A percentile compares a stretch with the other conserved stretches of the same genome.
Conservation (phyloP, 192 early-diverging fungal genomes). For the Helicostylum pulchrum region DNA sequence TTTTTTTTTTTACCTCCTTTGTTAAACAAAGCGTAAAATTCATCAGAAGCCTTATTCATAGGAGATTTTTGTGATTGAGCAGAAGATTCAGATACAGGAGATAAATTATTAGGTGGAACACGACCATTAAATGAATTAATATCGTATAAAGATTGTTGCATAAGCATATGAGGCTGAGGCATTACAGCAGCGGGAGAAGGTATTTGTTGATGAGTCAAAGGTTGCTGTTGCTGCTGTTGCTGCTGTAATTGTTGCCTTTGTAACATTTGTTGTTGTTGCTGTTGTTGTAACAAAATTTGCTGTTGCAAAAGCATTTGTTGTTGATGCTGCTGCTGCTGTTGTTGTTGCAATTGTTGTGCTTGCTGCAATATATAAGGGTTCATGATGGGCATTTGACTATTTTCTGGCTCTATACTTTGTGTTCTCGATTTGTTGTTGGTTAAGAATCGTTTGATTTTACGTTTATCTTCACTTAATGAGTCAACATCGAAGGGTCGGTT, state of each 20-base stretch:
- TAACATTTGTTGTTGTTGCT: neutral
- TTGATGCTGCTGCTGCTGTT: neutral
- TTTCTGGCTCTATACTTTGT: constrained; percentile 14
- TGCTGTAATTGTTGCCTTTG: too few relatives aligned
- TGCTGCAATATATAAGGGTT: constrained; percentile 10
- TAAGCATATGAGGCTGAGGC: neutral
- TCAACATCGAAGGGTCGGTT: constrained; percentile 21
- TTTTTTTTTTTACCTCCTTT: neutral
- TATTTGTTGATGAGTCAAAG: neutral
- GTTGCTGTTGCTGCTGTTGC: neutral
- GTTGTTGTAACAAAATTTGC: neutral
- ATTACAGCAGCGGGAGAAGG: neutral
- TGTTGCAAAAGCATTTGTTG: neutral
- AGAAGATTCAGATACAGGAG: neutral
- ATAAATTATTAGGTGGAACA: neutral
- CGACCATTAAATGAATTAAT: too few relatives aligned
- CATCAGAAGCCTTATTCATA: neutral
- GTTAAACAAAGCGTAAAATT: neutral
- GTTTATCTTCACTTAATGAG: constrained; percentile 2
- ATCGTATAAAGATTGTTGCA: neutral
- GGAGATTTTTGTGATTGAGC: neutral
- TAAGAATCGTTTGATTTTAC: constrained; percentile 1
- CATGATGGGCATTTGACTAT: neutral
- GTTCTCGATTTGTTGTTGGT: constrained; percentile 5
- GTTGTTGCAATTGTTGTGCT: neutral